Base-by-base conservation (phyloP, 306 rosid species). In the Luffa aegyptiaca region DNA sequence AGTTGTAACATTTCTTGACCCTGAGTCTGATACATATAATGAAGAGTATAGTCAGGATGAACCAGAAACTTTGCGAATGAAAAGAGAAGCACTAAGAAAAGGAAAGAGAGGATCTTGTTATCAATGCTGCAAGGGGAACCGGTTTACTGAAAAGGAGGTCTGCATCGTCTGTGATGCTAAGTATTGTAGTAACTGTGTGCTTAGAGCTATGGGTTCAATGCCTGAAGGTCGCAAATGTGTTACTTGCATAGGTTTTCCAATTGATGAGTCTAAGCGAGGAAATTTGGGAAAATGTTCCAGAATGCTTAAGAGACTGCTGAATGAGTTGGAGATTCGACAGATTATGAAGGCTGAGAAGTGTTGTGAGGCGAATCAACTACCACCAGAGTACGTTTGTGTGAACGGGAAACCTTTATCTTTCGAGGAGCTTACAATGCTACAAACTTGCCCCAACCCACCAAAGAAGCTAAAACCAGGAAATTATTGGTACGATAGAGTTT, bases 121-220 rank as follows among this genome's bases (percentile, higher is more conserved):
- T 77, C 83, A 96, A 42, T 96, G 99, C 80, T 83, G 88, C 13
- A 96, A 90, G 85, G 99, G 99, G 33, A 96, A 80, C 35, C 84
- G 98, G 73, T 91, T 96, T 69, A 90, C 94, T 21, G 99, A 96
- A 78, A 96, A 96, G 84, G 99, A 96, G 86, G 85, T 80, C 37
- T 96, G 99, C 84, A 81, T 93, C n/a, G 99, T 96, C 14, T 96
- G 99, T 65, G 96, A 89, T 69, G 96, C 99, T 0, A 96, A 96
- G 86, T 96, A 91, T 85, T 96, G 99, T 70, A 90, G 91, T 78
- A 86, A 84, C 63, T 96, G 99, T 21, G 98, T 96, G 80, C 88
- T 96, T 63, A 88, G 97, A 89, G 97, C 94, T 5, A 93, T 96
- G 99, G 99, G 99, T 62, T 96, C 99, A 4, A 96, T 96, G 99